Evolutionary conservation across 495 filamentous ascomycete genomes (phyloP), one percentile per base, ranked within the genome.

Genomic region (Apodospora peruviana): DNA sequence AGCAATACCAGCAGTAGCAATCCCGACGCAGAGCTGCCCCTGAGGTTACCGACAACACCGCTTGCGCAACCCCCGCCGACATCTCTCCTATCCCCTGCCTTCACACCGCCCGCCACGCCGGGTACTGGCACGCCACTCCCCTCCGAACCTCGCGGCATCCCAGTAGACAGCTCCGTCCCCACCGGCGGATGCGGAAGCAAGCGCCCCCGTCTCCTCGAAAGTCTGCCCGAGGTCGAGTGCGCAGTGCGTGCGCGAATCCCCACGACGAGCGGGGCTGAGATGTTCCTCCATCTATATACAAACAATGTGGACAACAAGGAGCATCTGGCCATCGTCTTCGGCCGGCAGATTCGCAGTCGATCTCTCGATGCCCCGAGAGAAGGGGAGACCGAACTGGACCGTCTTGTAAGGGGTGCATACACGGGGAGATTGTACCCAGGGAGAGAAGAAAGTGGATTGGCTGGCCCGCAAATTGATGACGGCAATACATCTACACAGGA

Each of bases 321-420:
- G 60, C 93, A 98, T 66, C 71, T 97, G 32, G 93, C 93, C n/a
- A 97, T 98, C 52, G 93, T 97, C 1, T 98, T 98, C 62, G 93
- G 93, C 3, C 76, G 82, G 44, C 74, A 78, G 21, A 97, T 98
- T 54, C 77, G 94, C 38, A 90, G 84, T 56, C 75, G 74, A 43
- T 88, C 83, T 20, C 73, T 98, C 25, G 90, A 97, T 65, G 79
- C 82, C 22, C 80, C 82, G 29, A 74, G 86, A 29, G 84, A 86
- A 10, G 93, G 93, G 11, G 93, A 98, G 69, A 93, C 89, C 1
- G 94, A 98, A 68, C 84, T 88, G 80, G 94, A 96, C 69, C 84
- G 93, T 40, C 91, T 98, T 81, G 91, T 95, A 42, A 74, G 93
- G 40, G 93, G 93, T 29, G 93, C 93, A 38, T 98, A 98, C 64